Percentiles rank a stretch among this genome's conserved stretches.
Conservation (phyloP, 768 basidiomycete species). For the Termitomyces sp. region DNA sequence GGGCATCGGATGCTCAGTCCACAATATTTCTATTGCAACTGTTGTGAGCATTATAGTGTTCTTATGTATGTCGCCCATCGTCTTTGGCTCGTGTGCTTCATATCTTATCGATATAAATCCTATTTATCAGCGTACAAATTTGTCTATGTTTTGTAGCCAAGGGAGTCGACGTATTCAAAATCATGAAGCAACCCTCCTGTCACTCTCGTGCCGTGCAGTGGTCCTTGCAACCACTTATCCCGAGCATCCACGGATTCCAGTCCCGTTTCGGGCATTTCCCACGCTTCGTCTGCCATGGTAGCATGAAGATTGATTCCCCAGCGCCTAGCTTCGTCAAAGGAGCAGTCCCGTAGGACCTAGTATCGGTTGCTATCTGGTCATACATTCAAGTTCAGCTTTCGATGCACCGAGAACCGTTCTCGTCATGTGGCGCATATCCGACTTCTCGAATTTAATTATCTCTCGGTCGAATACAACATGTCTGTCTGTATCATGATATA, state of each 20-base stretch:
- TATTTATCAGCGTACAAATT: neutral
- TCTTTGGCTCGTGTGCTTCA: neutral
- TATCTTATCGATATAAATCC: neutral
- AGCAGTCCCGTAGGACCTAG: neutral
- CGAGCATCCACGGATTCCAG: neutral
- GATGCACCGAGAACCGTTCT: neutral
- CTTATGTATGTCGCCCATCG: neutral
- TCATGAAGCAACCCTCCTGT: neutral
- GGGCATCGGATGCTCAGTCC: neutral
- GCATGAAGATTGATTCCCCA: neutral
- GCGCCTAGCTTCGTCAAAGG: neutral
- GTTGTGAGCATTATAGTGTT: neutral
- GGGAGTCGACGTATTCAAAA: neutral
- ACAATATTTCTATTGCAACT: neutral
- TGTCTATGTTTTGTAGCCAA: neutral
- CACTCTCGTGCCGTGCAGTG: no score
- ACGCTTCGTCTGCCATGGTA: neutral
- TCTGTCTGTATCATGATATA: neutral
- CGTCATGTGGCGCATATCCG: neutral
- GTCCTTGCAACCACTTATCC: no score
- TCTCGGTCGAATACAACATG: neutral
- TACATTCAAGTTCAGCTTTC: neutral
- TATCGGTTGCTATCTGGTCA: neutral
- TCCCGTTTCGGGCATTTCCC: no score
- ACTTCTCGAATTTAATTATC: neutral